A percentile compares a stretch with the other conserved stretches of the same genome.
phyloP scores from a whole-genome alignment of 2,329 filamentous ascomycete species.

The Hypoxylon sp. region DNA sequence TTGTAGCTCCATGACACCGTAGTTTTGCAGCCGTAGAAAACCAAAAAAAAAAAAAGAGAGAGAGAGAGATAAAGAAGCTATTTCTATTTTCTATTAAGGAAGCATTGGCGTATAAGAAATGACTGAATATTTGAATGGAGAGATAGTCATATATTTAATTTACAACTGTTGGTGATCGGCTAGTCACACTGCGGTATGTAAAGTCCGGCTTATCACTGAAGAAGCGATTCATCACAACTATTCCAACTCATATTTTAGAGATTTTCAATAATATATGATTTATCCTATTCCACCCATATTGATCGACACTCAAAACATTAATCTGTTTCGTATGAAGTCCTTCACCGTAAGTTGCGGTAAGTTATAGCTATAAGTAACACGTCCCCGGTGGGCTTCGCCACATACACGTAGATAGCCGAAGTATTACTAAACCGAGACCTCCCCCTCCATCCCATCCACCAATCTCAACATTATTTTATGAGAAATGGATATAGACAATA shows the following conservation, averaged over 20 bases:
- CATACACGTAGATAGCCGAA: neutral
- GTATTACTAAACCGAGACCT: slow-evolving; percentile 12
- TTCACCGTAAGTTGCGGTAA: neutral
- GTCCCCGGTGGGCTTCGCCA: slow-evolving; percentile 3
- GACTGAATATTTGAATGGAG: no score
- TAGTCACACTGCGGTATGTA: no score
- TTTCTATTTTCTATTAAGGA: no score
- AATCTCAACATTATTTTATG: slow-evolving; percentile 4
- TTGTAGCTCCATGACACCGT: no score
- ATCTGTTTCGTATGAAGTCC: neutral
- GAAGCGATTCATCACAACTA: neutral
- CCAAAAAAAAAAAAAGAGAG: no score
- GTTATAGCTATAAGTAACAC: neutral
- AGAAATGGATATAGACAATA: slow-evolving; percentile 25
- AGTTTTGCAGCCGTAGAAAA: no score
- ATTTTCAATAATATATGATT: neutral
- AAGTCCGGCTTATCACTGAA: neutral
- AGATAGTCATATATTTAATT: no score
- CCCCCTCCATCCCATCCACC: slow-evolving; percentile 11
- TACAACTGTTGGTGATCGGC: no score
- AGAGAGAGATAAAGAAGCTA: no score
- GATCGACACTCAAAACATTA: neutral
- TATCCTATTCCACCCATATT: neutral
- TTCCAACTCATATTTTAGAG: neutral
- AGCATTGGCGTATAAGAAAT: no score